Percentiles rank a stretch among this genome's conserved stretches.
Evolutionary conservation across 352 stramenopile genomes (phyloP).

Genomic region (Globisporangium megalacanthum): DNA sequence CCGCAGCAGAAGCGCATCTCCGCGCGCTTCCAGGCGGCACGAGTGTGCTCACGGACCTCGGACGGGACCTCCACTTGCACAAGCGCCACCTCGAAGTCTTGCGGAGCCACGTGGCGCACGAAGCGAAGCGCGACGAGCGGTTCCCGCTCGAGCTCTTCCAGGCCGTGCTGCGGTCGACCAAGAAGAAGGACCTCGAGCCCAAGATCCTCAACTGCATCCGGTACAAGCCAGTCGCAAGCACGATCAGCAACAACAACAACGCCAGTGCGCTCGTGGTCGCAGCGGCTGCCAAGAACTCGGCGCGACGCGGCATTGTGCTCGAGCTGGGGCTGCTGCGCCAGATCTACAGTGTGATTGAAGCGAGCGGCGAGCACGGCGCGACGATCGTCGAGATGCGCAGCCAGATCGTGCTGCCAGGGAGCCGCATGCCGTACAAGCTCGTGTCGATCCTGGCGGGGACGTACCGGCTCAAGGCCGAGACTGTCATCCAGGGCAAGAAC

Average conservation of each 20-base stretch:
- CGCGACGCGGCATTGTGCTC: slow-evolving; percentile 40
- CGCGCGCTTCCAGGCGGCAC: slow-evolving; percentile 49
- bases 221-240: slow-evolving; percentile 31
- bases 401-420: slow-evolving; percentile 60
- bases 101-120: slow-evolving; percentile 59
- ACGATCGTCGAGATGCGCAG: slow-evolving; percentile 78
- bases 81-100: slow-evolving; percentile 70
- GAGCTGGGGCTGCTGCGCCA: slow-evolving; percentile 63
- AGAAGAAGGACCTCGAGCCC: slow-evolving; percentile 42
- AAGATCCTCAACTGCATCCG: slow-evolving; percentile 81
- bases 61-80: slow-evolving; percentile 55
- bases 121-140: slow-evolving; percentile 52
- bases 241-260: neutral
- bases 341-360: slow-evolving; percentile 71
- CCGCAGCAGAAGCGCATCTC: slow-evolving; percentile 53
- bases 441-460: slow-evolving; percentile 57
- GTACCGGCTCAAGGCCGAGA: slow-evolving; percentile 68
- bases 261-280: neutral
- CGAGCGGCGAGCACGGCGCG: slow-evolving; percentile 46
- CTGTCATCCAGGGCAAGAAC: slow-evolving; percentile 78
- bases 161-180: slow-evolving; percentile 55
- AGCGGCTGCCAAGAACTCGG: neutral
- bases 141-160: slow-evolving; percentile 72
- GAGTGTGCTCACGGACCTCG: slow-evolving; percentile 65
- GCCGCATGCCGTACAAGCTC: slow-evolving; percentile 75